Evolutionary conservation across 345 rosid genomes (phyloP).

Genomic region (Gossypium stocksii): DNA sequence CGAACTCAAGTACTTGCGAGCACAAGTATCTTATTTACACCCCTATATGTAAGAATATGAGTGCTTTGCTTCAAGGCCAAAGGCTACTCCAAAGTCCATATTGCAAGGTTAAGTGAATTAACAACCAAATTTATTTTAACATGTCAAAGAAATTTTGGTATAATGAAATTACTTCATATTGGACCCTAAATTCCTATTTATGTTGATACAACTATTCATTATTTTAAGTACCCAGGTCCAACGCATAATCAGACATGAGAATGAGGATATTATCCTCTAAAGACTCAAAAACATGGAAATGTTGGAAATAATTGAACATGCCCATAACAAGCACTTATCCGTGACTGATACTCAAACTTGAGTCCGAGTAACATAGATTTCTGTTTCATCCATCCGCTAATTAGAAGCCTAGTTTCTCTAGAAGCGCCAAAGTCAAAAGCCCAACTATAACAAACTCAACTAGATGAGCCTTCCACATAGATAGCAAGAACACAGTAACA

Average conservation of each 20-base stretch:
- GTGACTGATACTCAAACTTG: neutral
- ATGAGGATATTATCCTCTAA: neutral
- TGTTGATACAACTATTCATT: neutral
- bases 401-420: neutral
- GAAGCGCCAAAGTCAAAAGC: neutral
- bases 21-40: too few relatives aligned
- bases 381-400: neutral
- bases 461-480: neutral
- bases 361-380: too few relatives aligned
- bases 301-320: neutral
- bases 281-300: neutral
- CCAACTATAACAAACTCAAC: neutral
- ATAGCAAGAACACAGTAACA: neutral
- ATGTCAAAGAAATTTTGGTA: neutral
- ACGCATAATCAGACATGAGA: neutral
- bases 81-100: neutral
- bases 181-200: neutral
- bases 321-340: neutral
- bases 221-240: neutral
- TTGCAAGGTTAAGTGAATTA: neutral
- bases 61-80: neutral
- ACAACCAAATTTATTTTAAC: neutral
- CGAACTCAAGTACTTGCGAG: too few relatives aligned
- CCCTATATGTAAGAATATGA: neutral
- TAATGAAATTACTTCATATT: neutral